Base-by-base conservation (phyloP, 257 asterid genomes). In the Solanum chilense region DNA sequence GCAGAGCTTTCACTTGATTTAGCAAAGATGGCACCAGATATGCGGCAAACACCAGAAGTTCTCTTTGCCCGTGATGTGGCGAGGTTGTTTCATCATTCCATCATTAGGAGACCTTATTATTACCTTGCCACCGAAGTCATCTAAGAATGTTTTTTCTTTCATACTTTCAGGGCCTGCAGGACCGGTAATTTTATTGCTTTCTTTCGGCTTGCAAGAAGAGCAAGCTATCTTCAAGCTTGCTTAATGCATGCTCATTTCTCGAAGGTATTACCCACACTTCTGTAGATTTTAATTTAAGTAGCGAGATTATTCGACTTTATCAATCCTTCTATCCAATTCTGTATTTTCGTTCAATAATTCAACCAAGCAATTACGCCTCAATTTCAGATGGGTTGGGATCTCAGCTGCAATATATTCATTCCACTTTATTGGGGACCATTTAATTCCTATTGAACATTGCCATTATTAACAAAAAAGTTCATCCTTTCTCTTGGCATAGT, bases 181-280 rank as follows among this genome's bases (percentile, higher is more conserved):
- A 94, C 97, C 3, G 94, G 98, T 88, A 97, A 97, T 91, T 97
- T 92, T 88, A 92, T 95, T 92, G 94, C 98, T 90, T 97, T 97
- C 94, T 97, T 97, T 92, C 94, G 98, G 89, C 99, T 97, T 88
- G 98, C 99, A 16, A 90, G 90, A 77, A 97, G 91, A 89, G 99
- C 98, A 87, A 95, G 96, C 91, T 97, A 94, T 92, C 97, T 97
- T 91, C 99, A 97, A 90, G 98, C 98, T 70, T 97, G 99, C 91
- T 90, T 97, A 88, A 97, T 95, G 98, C 99, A 97, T 90, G 99
- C 99, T 87, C 99, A 97, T 92, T 97, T 97, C 90, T 93, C 99
- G 42, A 97, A 97, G 98, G 99, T 97, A 92, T 85, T 88, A 69
- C n/a, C 86, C 87, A 60, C 89, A 71, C 76, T 83, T 88, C 21